Base-by-base conservation (phyloP, 495 filamentous ascomycete genomes). In the Xylaria telfairii region DNA sequence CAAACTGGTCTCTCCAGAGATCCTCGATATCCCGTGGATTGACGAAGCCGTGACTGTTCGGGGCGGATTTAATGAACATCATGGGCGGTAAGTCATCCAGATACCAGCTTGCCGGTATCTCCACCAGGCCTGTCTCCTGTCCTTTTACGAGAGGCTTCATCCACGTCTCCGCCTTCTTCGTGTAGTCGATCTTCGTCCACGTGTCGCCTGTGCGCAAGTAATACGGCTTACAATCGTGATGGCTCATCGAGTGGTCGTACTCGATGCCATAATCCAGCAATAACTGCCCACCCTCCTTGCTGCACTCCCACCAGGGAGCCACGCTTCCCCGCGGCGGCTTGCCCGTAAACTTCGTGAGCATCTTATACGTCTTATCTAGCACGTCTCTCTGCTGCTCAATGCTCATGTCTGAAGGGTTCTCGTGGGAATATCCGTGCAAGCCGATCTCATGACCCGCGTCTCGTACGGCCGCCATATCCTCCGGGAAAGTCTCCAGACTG, bases 371-470 rank as follows among this genome's bases (percentile, higher is more conserved):
- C 80, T 93, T 92, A 69, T 93, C 91, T 13, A 95, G 84, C 60
- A 94, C 89, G 51, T 89, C 90, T 6, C 86, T 86, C 75, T 94
- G 92, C 78, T 94, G 92, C 75, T 92, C 90, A 39, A 90, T 78
- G 10, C 82, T 90, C 91, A 95, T 93, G 61, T 87, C 86, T 13
- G 84, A 81, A 0, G 91, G 91, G 67, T 94, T 94, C 78, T 95
- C 92, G 76, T 94, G 92, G 6, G 86, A 88, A 78, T 95, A 92
- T 1, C 90, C 90, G 68, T 92, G 90, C 0, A 92, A 86, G 10
- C 92, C 92, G 73, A 95, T 93, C 76, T 94, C 92, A 75, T 94
- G 92, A 0, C 92, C 92, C 3, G 87, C 83, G 68, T 94, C 92
- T 26, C 90, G 85, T 34, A 95, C 85, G 80, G 88, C 85, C 37